Percentiles rank a stretch among this genome's conserved stretches.
phyloP scores from a whole-genome alignment of 148 eudicot species.

The Polygonum maritimum region DNA sequence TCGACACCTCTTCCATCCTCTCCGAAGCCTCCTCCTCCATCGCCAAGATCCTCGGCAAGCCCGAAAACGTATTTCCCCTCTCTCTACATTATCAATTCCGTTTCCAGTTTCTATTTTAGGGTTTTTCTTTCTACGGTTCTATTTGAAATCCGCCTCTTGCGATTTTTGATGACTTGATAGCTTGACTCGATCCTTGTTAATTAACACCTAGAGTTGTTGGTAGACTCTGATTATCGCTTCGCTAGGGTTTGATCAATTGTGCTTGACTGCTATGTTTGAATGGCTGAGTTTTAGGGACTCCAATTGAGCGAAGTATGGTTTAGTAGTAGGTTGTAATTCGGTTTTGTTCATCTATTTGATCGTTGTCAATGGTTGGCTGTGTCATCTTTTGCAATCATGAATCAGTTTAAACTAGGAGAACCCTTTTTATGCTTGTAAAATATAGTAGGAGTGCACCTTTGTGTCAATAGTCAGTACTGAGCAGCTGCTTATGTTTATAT shows the following conservation, averaged over 20 bases:
- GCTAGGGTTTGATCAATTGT: background rate
- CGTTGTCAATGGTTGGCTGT: background rate
- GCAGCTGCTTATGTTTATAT: background rate
- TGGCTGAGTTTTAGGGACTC: background rate
- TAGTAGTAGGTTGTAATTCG: background rate
- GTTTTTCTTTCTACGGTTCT: background rate
- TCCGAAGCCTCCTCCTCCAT: constrained; percentile 74
- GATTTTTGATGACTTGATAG: background rate
- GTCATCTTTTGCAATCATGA: background rate
- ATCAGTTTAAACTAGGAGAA: background rate
- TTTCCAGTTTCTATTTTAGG: background rate
- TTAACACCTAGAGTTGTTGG: background rate
- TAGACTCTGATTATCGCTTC: background rate
- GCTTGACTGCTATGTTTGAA: background rate
- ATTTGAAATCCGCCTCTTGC: background rate
- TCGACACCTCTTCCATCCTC: constrained; percentile 77
- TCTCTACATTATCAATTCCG: background rate
- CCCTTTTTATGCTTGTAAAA: background rate
- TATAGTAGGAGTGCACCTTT: background rate
- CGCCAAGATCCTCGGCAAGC: constrained; percentile 73
- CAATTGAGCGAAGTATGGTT: background rate
- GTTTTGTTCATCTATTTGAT: background rate
- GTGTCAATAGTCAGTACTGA: background rate
- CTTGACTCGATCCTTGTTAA: background rate
- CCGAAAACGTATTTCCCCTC: constrained; percentile 40